Conservation (phyloP, 768 basidiomycete species). For the Lactarius sp. region DNA sequence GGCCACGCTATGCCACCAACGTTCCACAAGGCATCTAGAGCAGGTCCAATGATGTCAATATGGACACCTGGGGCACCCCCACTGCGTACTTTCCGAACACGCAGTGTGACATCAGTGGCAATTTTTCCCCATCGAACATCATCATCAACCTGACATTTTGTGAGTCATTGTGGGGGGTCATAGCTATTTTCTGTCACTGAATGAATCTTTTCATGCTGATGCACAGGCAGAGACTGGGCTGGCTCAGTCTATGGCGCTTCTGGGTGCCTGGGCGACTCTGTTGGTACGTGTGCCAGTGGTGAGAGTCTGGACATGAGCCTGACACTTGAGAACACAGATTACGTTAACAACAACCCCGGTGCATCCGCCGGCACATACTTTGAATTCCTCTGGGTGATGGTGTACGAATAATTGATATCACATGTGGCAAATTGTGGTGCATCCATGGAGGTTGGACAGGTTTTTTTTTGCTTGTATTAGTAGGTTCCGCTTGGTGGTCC, state of each 20-base stretch:
- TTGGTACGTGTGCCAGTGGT: slow-evolving; percentile 35
- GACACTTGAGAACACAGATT: slow-evolving; percentile 43
- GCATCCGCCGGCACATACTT: slow-evolving; percentile 70
- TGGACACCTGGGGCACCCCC: slow-evolving; percentile 55
- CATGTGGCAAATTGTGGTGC: neutral
- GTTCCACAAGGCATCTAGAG: slow-evolving; percentile 45
- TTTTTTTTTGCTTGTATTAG: too few relatives aligned
- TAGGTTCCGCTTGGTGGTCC: too few relatives aligned
- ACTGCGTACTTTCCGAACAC: slow-evolving; percentile 56
- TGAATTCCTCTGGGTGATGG: slow-evolving; percentile 56
- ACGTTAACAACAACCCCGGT: slow-evolving; percentile 59
- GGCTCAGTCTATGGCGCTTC: slow-evolving; percentile 42
- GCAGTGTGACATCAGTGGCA: slow-evolving; percentile 51
- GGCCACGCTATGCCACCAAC: slow-evolving; percentile 44
- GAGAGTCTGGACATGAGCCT: neutral
- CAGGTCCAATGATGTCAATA: slow-evolving; percentile 42
- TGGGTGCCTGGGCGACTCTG: slow-evolving; percentile 52
- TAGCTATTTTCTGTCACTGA: neutral
- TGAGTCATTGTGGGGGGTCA: too few relatives aligned
- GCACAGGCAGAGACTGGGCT: slow-evolving; percentile 49
- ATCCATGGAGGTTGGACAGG: neutral
- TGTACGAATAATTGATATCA: slow-evolving; percentile 38
- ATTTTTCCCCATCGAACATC: slow-evolving; percentile 57
- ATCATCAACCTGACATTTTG: slow-evolving; percentile 69
- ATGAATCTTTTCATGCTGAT: neutral